phyloP scores from a whole-genome alignment of 2,329 filamentous ascomycete genomes.

The Calonectria hawksworthii region DNA sequence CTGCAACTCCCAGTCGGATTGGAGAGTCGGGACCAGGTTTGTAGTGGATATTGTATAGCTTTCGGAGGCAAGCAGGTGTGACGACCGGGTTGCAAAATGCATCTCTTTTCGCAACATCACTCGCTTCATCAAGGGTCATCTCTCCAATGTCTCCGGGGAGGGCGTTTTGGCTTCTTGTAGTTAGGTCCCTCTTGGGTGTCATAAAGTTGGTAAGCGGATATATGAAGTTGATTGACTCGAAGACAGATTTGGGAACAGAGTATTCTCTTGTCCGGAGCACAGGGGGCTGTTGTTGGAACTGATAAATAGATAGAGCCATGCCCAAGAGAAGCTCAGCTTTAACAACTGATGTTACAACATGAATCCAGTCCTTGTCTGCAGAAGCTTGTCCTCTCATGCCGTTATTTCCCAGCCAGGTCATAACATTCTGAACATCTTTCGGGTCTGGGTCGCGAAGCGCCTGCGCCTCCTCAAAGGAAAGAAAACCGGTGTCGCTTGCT shows the following conservation, averaged over 20 bases:
- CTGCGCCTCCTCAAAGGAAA: constrained; percentile 54
- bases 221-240: constrained; percentile 59
- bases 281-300: constrained; percentile 53
- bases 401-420: constrained; percentile 57
- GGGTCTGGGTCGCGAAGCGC: constrained; percentile 53
- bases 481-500: neutral
- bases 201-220: constrained; percentile 66
- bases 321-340: constrained; percentile 57
- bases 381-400: constrained; percentile 51
- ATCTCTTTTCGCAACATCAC: constrained; percentile 37
- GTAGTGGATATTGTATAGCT: constrained; percentile 62
- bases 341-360: constrained; percentile 57
- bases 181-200: constrained; percentile 53
- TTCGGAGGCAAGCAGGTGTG: constrained; percentile 57
- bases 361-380: constrained; percentile 57
- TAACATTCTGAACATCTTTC: constrained; percentile 52
- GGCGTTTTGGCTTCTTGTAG: constrained; percentile 31
- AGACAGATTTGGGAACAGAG: constrained; percentile 57
- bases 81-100: constrained; percentile 50
- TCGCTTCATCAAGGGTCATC: constrained; percentile 27
- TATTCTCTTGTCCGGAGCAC: constrained; percentile 62
- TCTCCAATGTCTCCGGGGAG: constrained; percentile 21
- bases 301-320: constrained; percentile 57
- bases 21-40: constrained; percentile 47
- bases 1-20: constrained; percentile 61